These are phyloP conservation scores for Fraxinus xanthoxyloides DNA, from an alignment of 305 asterid species.

Conservation along the genomic window DNA sequence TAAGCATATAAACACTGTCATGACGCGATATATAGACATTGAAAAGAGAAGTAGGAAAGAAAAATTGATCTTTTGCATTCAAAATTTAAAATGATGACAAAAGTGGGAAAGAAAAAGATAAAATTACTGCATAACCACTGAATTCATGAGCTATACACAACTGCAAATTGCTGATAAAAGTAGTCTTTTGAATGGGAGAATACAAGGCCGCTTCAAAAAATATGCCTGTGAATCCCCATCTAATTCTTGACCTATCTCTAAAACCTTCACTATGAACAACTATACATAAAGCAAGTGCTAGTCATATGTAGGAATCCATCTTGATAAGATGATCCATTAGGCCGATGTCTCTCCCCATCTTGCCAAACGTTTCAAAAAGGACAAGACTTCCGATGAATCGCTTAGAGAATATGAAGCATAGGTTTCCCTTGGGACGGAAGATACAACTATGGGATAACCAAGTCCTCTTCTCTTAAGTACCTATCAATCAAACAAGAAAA, in stretches of 20 bases:
- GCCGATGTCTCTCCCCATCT: constrained; percentile 34
- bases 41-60: not conserved
- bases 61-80: not conserved
- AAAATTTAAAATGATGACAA: not conserved
- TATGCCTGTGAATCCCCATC: constrained; percentile 20
- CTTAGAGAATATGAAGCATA: constrained; percentile 56
- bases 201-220: constrained; percentile 28
- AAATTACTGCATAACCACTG: not conserved
- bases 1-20: not conserved
- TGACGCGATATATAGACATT: not conserved
- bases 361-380: constrained; percentile 50
- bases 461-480: constrained; percentile 43
- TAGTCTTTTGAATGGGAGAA: constrained; percentile 12
- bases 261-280: not conserved
- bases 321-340: not conserved
- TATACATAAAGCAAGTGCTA: not conserved
- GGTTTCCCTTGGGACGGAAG: constrained; percentile 62
- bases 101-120: not conserved
- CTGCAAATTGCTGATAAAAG: not conserved
- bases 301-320: not conserved
- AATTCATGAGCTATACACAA: not conserved
- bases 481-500: constrained; percentile 24
- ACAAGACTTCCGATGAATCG: constrained; percentile 60
- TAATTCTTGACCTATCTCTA: constrained; percentile 12
- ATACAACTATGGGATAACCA: constrained; percentile 67